These are phyloP conservation scores for Nyctanthes arbortristis DNA, from an alignment of 257 asterid genomes.

Conservation along the genomic window DNA sequence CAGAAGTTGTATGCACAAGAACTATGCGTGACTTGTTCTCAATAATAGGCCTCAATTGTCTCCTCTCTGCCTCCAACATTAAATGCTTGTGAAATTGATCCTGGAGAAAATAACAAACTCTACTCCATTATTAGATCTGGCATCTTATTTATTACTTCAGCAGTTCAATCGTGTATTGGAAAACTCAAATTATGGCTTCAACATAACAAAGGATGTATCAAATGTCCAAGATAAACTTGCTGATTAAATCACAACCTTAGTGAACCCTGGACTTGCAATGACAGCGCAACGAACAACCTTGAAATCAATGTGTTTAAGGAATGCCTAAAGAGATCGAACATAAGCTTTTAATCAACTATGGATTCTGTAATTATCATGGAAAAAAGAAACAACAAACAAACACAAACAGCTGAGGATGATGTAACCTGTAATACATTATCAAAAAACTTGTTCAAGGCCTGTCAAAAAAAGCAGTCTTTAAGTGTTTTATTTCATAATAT, in stretches of 20 bases:
- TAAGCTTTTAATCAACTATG: slow-evolving; percentile 12
- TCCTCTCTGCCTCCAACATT: slow-evolving; percentile 95
- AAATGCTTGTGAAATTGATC: slow-evolving; percentile 94
- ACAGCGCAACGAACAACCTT: slow-evolving; percentile 91
- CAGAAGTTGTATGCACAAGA: slow-evolving; percentile 93
- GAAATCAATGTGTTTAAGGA: slow-evolving; percentile 80
- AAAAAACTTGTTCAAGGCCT: slow-evolving; percentile 91
- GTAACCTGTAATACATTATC: slow-evolving; percentile 78
- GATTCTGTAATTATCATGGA: slow-evolving; percentile 13
- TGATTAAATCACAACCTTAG: slow-evolving; percentile 59
- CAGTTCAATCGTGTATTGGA: neutral
- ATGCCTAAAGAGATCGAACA: slow-evolving; percentile 58
- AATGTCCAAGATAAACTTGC: slow-evolving; percentile 8
- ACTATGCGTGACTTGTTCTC: slow-evolving; percentile 92
- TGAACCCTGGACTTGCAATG: slow-evolving; percentile 99
- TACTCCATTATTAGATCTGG: neutral
- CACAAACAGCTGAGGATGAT: slow-evolving; percentile 2
- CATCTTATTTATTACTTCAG: slow-evolving; percentile 3
- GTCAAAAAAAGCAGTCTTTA: slow-evolving; percentile 24
- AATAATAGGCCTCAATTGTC: slow-evolving; percentile 77
- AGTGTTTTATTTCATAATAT: slow-evolving; percentile 13
- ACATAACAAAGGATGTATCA: neutral
- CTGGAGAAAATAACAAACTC: slow-evolving; percentile 39
- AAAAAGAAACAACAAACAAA: slow-evolving; percentile 12
- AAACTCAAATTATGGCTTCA: neutral